Evolutionary conservation across 192 early-diverging fungal species (phyloP).

Genomic region (Backusella tarrabulga): DNA sequence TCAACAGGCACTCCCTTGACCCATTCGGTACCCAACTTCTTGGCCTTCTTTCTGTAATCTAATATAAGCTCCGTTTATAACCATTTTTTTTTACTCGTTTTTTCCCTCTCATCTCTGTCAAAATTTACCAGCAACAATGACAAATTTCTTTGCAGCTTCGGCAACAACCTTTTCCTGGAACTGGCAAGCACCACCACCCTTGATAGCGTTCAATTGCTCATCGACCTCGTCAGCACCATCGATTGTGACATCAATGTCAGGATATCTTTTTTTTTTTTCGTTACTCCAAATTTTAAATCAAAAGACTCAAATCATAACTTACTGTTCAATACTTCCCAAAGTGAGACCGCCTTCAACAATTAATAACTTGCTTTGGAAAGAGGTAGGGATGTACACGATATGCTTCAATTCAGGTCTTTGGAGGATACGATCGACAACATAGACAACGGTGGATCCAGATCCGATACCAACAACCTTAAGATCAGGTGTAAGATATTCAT

Average conservation of each 20-base stretch:
- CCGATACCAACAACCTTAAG: conserved; percentile 86
- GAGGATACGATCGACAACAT: conserved; percentile 78
- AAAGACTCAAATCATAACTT: conserved; percentile 21
- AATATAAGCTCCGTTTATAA: neutral
- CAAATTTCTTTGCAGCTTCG: conserved; percentile 74
- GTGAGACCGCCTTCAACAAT: conserved; percentile 81
- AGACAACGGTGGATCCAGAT: conserved; percentile 84
- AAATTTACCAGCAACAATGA: conserved; percentile 71
- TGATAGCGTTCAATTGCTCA: conserved; percentile 85
- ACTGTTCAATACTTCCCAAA: conserved; percentile 75
- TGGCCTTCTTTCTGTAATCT: conserved; percentile 77
- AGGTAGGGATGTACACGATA: conserved; percentile 87
- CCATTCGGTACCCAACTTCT: conserved; percentile 77
- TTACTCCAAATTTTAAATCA: neutral
- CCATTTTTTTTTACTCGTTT: neutral
- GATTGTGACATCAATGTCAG: conserved; percentile 84
- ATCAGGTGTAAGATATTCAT: conserved; percentile 72
- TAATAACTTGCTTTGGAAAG: conserved; percentile 87
- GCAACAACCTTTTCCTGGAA: conserved; percentile 94
- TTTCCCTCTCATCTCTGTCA: neutral
- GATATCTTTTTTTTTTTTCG: conserved; percentile 43
- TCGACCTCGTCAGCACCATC: conserved; percentile 93
- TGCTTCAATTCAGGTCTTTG: conserved; percentile 62
- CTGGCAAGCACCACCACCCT: conserved; percentile 94
- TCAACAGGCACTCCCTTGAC: conserved; percentile 88